Evolutionary conservation across 768 basidiomycete genomes (phyloP), one percentile per base, ranked within the genome.

Genomic region (Tylopilus sp.): DNA sequence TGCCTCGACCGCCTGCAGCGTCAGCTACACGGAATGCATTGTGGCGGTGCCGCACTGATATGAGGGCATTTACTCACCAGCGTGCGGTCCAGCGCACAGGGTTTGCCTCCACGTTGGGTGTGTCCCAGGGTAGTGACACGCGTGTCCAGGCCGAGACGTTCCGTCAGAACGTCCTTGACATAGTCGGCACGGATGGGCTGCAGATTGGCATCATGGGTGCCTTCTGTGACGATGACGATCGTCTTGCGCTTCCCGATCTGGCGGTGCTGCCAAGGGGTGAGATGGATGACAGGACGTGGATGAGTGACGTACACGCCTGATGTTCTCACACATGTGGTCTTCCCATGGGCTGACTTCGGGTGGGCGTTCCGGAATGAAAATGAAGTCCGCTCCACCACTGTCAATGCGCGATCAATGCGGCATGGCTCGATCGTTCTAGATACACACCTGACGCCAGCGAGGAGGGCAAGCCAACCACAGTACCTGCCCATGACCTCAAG

Each of bases 401-500:
- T 31, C 5, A 45, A 44, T 14, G 24, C 42, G 30, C 6, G 14
- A 51, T 71, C 45, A 67, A 45, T 38, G 28, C 38, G 47, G 10
- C 3, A n/a, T n/a, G n/a, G n/a, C n/a, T n/a, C n/a, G n/a, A n/a
- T n/a, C n/a, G n/a, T n/a, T n/a, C n/a, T n/a, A n/a, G n/a, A n/a
- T n/a, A 74, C 82, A 53, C 63, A 89, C 86, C 89, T 90, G 45
- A 98, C 87, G 56, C 89, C 94, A 12, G 94, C 97, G 63, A 94
- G 78, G 22, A 98, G 76, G 3, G 97, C 94, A 17, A 98, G 77
- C 97, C 97, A 99, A n/a, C 97, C 97, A 71, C 97, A 98, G 68
- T 98, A 92, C 51, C 96, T 77, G n/a, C 97, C 97, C 97, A 98
- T 99, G 48, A 98, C 97, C 71, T 98, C 97, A 36, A 99, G 79